Base-by-base conservation (phyloP, 495 filamentous ascomycete genomes). In the Aspergillus mulundensis region DNA sequence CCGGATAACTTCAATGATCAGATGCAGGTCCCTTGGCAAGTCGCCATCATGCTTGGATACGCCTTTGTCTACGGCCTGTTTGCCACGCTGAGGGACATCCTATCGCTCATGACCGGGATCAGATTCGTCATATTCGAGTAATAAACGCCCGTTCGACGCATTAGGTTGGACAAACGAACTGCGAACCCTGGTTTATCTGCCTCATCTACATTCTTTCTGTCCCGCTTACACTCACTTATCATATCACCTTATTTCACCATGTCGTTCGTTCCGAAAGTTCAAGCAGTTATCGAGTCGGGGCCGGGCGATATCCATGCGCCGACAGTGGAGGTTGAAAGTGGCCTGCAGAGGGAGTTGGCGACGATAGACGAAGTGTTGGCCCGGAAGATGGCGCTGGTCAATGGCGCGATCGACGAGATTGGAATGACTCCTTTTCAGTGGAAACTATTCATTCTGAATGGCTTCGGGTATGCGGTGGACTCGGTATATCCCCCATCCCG, bases 391-490 rank as follows among this genome's bases (percentile, higher is more conserved):
- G 58, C 61, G 8, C 57, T 66, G 23, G 54, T 67, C 4, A 70
- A 70, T 45, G 53, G 48, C 12, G 63, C 68, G 16, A 66, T 70
- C 24, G 68, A 70, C 28, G 57, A 70, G 56, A 70, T 70, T 62
- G 66, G 67, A 14, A 62, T 62, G 63, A 68, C 67, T 3, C 47
- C 57, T 16, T 68, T 61, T 49, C 68, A 70, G 39, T 68, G 64
- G 63, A 70, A 70, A 40, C 50, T 70, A 16, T 68, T 70, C 49
- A 62, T 68, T 40, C 56, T 70, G 11, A 70, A 68, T 56, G 70
- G 70, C 1, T 72, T 72, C 59, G 68, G 70, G 20, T 72, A 72
- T 56, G 62, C 61, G 6, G 65, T 72, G 21, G 66, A 70, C 52
- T 69, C 66, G 39, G 69, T 72, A 58, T 40, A 59, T 14, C 5